phyloP scores from a whole-genome alignment of 495 filamentous ascomycete genomes.

The Neurospora sp. region DNA sequence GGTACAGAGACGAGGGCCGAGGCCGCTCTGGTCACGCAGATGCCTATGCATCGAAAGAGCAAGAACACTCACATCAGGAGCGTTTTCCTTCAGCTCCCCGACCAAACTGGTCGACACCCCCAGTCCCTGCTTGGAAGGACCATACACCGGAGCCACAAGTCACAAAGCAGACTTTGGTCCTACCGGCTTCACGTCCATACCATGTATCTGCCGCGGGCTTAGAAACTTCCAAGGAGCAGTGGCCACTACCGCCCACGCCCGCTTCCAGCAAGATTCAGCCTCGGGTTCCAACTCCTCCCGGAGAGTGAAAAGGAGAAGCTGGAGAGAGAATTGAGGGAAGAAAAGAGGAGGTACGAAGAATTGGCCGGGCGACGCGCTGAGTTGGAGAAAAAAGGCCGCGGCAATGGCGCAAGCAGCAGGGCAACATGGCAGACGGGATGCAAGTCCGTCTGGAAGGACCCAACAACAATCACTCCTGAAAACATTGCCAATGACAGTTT shows the following conservation, averaged over 20 bases:
- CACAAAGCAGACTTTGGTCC: neutral
- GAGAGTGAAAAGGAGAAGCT: neutral
- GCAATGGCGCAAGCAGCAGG: neutral
- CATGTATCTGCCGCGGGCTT: neutral
- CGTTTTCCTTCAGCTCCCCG: neutral
- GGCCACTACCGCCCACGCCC: neutral
- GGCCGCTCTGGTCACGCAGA: neutral
- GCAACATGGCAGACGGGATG: neutral
- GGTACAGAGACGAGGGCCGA: neutral
- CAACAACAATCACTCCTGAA: neutral
- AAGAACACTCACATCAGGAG: neutral
- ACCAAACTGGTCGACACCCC: neutral
- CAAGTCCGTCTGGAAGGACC: neutral
- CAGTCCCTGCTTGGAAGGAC: neutral
- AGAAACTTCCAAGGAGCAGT: neutral
- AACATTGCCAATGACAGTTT: no score
- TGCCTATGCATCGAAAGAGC: neutral
- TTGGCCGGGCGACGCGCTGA: neutral
- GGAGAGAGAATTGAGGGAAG: neutral
- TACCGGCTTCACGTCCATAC: neutral
- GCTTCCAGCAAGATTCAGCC: neutral
- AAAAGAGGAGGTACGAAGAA: neutral
- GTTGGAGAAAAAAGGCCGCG: neutral
- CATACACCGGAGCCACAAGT: neutral
- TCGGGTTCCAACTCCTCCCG: rapidly evolving